Percentiles rank a stretch among this genome's conserved stretches.
These are phyloP conservation scores for Clitopilus hobsonii DNA, from an alignment of 768 basidiomycete genomes.

Conservation along the genomic window DNA sequence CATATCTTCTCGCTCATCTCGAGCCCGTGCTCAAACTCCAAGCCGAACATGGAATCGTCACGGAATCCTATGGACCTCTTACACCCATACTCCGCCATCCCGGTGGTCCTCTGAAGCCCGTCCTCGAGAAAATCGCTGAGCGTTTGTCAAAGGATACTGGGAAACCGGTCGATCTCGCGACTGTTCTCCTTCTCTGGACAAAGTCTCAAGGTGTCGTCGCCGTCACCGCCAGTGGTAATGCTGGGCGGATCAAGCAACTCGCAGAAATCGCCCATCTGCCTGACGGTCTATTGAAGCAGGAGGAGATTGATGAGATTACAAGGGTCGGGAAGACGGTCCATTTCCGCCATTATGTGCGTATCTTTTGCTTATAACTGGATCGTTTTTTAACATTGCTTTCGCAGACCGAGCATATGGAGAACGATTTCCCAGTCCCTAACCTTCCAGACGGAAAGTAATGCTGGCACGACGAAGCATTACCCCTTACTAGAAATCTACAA, in stretches of 20 bases:
- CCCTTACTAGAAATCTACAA: too few species aligned
- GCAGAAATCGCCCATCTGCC: constrained; percentile 20
- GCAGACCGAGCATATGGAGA: constrained; percentile 31
- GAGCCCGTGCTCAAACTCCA: constrained; percentile 28
- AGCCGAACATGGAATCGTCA: constrained; percentile 31
- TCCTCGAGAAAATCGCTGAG: constrained; percentile 23
- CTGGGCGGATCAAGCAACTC: constrained; percentile 22
- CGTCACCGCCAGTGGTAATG: constrained; percentile 27
- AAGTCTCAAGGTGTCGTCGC: constrained; percentile 26
- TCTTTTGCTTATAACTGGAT: background rate
- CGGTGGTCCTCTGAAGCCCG: constrained; percentile 31
- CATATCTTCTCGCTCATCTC: constrained; percentile 27
- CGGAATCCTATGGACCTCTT: constrained; percentile 31
- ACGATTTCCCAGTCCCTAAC: constrained; percentile 26
- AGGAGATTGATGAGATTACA: constrained; percentile 30
- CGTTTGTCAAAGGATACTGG: constrained; percentile 8
- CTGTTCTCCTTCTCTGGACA: constrained; percentile 26
- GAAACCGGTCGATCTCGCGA: constrained; percentile 1
- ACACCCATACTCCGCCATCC: constrained; percentile 31
- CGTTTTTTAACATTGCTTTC: background rate
- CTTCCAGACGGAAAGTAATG: constrained; percentile 20
- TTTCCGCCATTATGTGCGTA: constrained; percentile 30
- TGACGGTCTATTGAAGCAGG: constrained; percentile 21
- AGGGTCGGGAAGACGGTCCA: constrained; percentile 28
- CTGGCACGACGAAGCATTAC: too few species aligned